Base-by-base conservation (phyloP, 305 asterid genomes). In the Plantago coronopus region DNA sequence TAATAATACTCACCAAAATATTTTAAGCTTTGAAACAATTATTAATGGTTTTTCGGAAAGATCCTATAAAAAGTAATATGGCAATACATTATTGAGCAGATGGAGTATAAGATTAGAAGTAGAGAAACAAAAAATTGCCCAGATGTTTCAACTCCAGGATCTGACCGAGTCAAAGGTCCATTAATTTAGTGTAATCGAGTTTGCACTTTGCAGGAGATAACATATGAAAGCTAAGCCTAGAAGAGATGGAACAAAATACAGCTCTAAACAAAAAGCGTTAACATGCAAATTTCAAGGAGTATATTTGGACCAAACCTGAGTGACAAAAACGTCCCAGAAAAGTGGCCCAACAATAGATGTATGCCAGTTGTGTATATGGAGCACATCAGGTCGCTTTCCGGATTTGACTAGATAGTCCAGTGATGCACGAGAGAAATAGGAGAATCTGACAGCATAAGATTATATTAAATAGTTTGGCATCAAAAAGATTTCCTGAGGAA, bases 361-460 rank as follows among this genome's bases (percentile, higher is more conserved):
- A 62, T 83, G 84, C 96, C 95, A 88, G 70, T 88, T 88, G 81
- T 86, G 96, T 69, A 88, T 65, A 61, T 88, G 90, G 71, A 88
- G 86, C 78, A 88, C 88, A 76, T 88, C 90, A n/a, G 95, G 94
- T 9, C 70, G 82, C 70, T 88, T 86, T 76, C 96, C 90, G 45
- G 82, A 78, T 74, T 86, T 88, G 68, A 84, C 75, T 59, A 88
- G 76, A 75, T 86, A 88, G 68, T 88, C 96, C 85, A 88, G 70
- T 40, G 96, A 82, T 68, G 95, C 93, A 64, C 91, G 95, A 69
- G 95, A 86, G 79, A 86, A 88, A 58, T 88, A 88, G 57, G 93
- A 38, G 79, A 88, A 88, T 75, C 96, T 88, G 93, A 66, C 64
- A 79, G 49, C 71, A 79, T 7, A 55, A 48, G 22, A 19, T 27